Conservation (phyloP, 768 basidiomycete genomes). For the Lactifluus rugatus region DNA sequence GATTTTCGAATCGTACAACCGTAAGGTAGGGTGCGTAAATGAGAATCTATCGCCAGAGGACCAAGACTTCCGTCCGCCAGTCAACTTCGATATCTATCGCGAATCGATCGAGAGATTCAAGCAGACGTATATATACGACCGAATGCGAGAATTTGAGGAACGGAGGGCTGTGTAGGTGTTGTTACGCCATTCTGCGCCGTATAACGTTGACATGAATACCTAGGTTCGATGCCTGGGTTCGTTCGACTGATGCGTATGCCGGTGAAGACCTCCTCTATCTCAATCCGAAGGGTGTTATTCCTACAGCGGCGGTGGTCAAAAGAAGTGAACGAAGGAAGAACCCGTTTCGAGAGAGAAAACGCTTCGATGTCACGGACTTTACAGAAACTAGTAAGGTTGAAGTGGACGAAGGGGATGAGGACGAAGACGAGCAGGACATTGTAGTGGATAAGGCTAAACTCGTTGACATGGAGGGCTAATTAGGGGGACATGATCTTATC, state of each 20-base stretch:
- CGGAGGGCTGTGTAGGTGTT: conserved; percentile 58
- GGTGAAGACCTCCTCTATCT: conserved; percentile 73
- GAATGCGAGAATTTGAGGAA: conserved; percentile 80
- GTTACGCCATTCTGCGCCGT: neutral
- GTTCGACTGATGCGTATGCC: conserved; percentile 60
- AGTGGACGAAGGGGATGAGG: conserved; percentile 31
- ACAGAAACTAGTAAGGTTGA: conserved; percentile 18
- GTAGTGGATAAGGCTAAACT: conserved; percentile 29
- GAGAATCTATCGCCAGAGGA: conserved; percentile 44
- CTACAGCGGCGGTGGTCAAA: conserved; percentile 55
- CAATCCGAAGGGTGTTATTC: conserved; percentile 71
- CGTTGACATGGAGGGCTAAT: conserved; percentile 37
- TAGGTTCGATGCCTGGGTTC: conserved; percentile 83
- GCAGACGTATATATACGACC: conserved; percentile 72
- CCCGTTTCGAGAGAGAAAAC: conserved; percentile 58
- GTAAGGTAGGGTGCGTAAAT: conserved; percentile 39
- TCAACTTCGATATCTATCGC: conserved; percentile 62
- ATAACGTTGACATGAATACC: neutral
- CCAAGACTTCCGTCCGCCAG: conserved; percentile 55
- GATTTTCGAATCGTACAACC: conserved; percentile 71
- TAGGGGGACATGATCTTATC: neutral
- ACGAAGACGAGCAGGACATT: conserved; percentile 34
- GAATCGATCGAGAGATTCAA: conserved; percentile 75
- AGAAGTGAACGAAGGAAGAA: conserved; percentile 46
- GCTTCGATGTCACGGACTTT: conserved; percentile 52